A percentile compares a stretch with the other conserved stretches of the same genome.
These are phyloP conservation scores for Leishmania arabica DNA, from an alignment of 208 protist genomes.

Conservation along the genomic window DNA sequence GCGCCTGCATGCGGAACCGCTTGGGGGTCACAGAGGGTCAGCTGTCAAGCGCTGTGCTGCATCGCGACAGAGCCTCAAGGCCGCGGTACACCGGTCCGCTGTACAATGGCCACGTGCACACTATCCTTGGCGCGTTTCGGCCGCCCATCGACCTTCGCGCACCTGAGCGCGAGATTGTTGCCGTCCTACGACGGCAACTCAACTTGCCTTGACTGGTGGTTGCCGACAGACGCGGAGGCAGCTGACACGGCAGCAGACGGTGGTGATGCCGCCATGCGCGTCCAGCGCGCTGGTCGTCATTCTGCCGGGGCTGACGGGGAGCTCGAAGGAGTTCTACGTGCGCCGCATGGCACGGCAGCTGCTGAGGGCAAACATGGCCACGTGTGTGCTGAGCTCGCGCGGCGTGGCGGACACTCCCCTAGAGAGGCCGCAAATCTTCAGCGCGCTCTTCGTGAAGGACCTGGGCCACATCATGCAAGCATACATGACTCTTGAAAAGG, in stretches of 20 bases:
- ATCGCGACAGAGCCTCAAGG: not conserved
- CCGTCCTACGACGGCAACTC: conserved; percentile 52
- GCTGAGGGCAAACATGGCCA: conserved; percentile 23
- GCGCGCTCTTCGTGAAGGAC: conserved; percentile 61
- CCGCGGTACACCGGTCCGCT: conserved; percentile 52
- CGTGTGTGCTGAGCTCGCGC: conserved; percentile 64
- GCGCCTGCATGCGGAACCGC: conserved; percentile 7
- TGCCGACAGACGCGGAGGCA: conserved; percentile 23
- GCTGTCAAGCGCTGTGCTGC: conserved; percentile 18
- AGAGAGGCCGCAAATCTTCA: conserved; percentile 54
- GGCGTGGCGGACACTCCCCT: conserved; percentile 64
- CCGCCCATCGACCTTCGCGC: conserved; percentile 24
- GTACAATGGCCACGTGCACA: conserved; percentile 64
- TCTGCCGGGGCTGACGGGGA: conserved; percentile 62
- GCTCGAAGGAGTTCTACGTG: conserved; percentile 54
- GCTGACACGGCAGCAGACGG: conserved; percentile 9
- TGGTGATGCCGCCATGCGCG: not conserved
- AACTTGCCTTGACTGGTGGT: conserved; percentile 62
- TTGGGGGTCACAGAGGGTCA: conserved; percentile 22
- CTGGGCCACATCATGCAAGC: conserved; percentile 49
- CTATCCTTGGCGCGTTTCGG: conserved; percentile 51
- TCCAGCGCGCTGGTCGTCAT: conserved; percentile 52
- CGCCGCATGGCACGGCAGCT: conserved; percentile 45
- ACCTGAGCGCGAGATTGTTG: conserved; percentile 46
- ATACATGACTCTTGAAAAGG: conserved; percentile 30